Evolutionary conservation across 2,329 filamentous ascomycete species (phyloP).

Genomic region (Davidsoniella virescens): DNA sequence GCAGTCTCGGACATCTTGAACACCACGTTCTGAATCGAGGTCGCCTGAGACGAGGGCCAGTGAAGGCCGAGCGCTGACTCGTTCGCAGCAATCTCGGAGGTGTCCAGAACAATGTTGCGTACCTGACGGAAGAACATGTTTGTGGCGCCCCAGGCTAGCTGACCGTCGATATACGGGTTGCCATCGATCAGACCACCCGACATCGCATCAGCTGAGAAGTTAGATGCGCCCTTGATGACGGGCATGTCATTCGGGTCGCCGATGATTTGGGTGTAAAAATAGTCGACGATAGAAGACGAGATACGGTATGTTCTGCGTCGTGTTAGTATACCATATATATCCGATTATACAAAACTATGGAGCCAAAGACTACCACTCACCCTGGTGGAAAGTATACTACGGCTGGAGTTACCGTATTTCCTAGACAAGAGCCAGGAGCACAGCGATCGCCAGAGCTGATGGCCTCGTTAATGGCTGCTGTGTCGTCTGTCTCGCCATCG

Average conservation of each 20-base stretch:
- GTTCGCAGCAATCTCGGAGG: slow-evolving; percentile 31
- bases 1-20: slow-evolving; percentile 32
- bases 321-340: not conserved
- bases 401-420: slow-evolving; percentile 21
- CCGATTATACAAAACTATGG: not conserved
- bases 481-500: slow-evolving; percentile 23
- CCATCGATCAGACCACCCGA: slow-evolving; percentile 30
- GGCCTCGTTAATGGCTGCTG: slow-evolving; percentile 22
- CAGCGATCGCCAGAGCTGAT: slow-evolving; percentile 27
- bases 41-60: slow-evolving; percentile 52
- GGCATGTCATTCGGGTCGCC: slow-evolving; percentile 48
- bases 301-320: slow-evolving; percentile 46
- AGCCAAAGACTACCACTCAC: slow-evolving; percentile 15
- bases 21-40: slow-evolving; percentile 40
- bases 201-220: slow-evolving; percentile 23
- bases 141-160: slow-evolving; percentile 34
- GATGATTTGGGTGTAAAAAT: slow-evolving; percentile 67
- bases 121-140: slow-evolving; percentile 45
- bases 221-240: slow-evolving; percentile 34
- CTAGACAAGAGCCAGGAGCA: slow-evolving; percentile 19
- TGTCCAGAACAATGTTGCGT: slow-evolving; percentile 40
- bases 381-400: slow-evolving; percentile 24
- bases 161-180: slow-evolving; percentile 27
- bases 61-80: slow-evolving; percentile 39
- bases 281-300: slow-evolving; percentile 51